phyloP scores from a whole-genome alignment of 2,329 filamentous ascomycete species.

The Fusarium annulatum region DNA sequence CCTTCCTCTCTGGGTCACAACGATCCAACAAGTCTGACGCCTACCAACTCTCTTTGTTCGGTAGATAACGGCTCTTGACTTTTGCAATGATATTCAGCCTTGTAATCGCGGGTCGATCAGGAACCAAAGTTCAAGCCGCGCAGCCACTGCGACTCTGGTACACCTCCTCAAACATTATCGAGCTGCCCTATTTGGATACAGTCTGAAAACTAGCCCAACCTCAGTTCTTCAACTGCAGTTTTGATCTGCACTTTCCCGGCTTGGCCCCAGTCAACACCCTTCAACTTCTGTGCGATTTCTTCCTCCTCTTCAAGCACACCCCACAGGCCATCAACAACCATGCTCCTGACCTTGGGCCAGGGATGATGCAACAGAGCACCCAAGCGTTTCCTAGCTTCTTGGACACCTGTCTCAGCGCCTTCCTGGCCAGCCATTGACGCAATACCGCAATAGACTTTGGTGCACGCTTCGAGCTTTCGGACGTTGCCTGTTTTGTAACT shows the following conservation, averaged over 20 bases:
- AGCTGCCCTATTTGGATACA: constrained; percentile 22
- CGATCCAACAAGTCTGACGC: constrained; percentile 1
- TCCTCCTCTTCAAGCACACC: constrained; percentile 50
- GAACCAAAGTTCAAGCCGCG: constrained; percentile 27
- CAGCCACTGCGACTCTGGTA: constrained; percentile 13
- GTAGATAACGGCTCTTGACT: constrained; percentile 11
- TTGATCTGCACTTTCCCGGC: constrained; percentile 62
- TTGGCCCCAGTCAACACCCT: constrained; percentile 67
- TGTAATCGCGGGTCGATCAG: constrained; percentile 33
- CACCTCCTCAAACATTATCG: constrained; percentile 9
- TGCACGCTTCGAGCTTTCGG: constrained; percentile 81
- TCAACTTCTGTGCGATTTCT: constrained; percentile 51
- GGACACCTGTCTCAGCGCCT: constrained; percentile 50
- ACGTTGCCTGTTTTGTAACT: constrained; percentile 87
- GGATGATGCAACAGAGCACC: constrained; percentile 81
- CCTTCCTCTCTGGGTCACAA: constrained; percentile 32
- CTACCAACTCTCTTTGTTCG: constrained; percentile 14
- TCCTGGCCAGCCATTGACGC: constrained; percentile 52
- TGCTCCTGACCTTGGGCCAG: constrained; percentile 77
- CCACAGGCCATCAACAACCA: constrained; percentile 72
- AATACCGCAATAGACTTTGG: constrained; percentile 82
- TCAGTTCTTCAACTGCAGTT: constrained; percentile 56
- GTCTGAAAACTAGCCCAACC: constrained; percentile 44
- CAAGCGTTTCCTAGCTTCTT: constrained; percentile 73
- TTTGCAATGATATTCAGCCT: constrained; percentile 1